Evolutionary conservation across 331 rosid genomes (phyloP), one percentile per base, ranked within the genome.

Genomic region (Rhamnella rubrinervis): DNA sequence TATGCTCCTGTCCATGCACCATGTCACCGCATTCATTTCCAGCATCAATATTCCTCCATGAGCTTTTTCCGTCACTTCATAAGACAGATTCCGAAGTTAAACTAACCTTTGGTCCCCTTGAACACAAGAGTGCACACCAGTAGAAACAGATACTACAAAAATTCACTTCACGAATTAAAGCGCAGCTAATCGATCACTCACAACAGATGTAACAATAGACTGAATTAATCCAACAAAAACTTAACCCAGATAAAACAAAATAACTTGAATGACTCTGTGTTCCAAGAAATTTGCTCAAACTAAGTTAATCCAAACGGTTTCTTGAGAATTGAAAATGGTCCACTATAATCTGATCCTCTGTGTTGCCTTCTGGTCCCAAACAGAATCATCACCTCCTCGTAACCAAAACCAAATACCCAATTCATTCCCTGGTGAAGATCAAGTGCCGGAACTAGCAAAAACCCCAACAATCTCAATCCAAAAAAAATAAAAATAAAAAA

Each of bases 1-100:
- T 83, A 87, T 77, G 86, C 96, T 83, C 85, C 75, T 85, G 95
- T 78, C 97, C 97, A 95, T 95, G 96, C 99, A 95, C 99, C 99
- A 95, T 95, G 96, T 86, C 96, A 87, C 84, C 78, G 61, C 85
- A 76, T 72, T 89, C 91, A 84, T 89, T 89, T 82, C 98, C 95
- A 86, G 92, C 80, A 81, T 83, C 78, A 82, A 81, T 77, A 79
- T 65, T 60, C 68, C 65, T 68, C 71, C 71, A 71, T 80, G 61
- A 51, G 61, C 81, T 65, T 79, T 31, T 68, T 66, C 52, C 53
- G 70, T 67, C 74, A 76, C 58, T 71, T 76, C 71, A 40, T 71
- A 37, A 71, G 58, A 50, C 73, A 71, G 61, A 37, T 31, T 25
- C 71, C 57, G 55, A 47, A 61, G 53, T 63, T 23, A 57, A 25